Evolutionary conservation across 164 flowering plant species (phyloP).

Genomic region (Nelumbo lutea): DNA sequence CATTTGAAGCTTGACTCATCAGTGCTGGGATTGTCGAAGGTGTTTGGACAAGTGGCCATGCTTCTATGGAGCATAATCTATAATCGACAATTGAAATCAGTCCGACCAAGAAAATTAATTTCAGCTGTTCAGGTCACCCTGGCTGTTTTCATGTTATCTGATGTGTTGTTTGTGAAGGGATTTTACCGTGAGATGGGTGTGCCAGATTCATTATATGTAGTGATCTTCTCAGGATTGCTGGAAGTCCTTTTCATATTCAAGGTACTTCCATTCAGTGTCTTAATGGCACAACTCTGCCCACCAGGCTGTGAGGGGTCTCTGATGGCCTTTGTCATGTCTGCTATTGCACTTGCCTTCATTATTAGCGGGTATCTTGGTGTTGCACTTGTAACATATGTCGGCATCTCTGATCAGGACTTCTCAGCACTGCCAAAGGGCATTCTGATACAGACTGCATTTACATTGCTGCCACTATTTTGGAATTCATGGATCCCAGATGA

Average conservation of each 20-base stretch:
- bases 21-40: slow-evolving; percentile 76
- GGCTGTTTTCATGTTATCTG: slow-evolving; percentile 76
- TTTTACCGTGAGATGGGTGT: slow-evolving; percentile 54
- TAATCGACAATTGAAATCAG: slow-evolving; percentile 41
- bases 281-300: slow-evolving; percentile 73
- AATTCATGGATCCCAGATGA: slow-evolving; percentile 60
- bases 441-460: slow-evolving; percentile 63
- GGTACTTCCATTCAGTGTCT: slow-evolving; percentile 76
- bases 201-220: slow-evolving; percentile 65
- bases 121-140: slow-evolving; percentile 50
- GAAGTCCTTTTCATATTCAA: slow-evolving; percentile 75
- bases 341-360: slow-evolving; percentile 65
- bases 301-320: slow-evolving; percentile 88
- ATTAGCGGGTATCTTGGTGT: slow-evolving; percentile 88
- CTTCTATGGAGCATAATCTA: slow-evolving; percentile 72
- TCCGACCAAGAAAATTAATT: slow-evolving; percentile 64
- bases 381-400: slow-evolving; percentile 60
- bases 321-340: slow-evolving; percentile 91
- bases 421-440: slow-evolving; percentile 61
- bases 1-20: slow-evolving; percentile 58
- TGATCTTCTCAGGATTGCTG: slow-evolving; percentile 61
- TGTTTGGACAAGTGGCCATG: slow-evolving; percentile 79
- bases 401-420: slow-evolving; percentile 59
- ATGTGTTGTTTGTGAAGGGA: slow-evolving; percentile 59
- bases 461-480: slow-evolving; percentile 56